Evolutionary conservation across 495 filamentous ascomycete genomes (phyloP), one percentile per base, ranked within the genome.

Genomic region (Talaromyces liani): DNA sequence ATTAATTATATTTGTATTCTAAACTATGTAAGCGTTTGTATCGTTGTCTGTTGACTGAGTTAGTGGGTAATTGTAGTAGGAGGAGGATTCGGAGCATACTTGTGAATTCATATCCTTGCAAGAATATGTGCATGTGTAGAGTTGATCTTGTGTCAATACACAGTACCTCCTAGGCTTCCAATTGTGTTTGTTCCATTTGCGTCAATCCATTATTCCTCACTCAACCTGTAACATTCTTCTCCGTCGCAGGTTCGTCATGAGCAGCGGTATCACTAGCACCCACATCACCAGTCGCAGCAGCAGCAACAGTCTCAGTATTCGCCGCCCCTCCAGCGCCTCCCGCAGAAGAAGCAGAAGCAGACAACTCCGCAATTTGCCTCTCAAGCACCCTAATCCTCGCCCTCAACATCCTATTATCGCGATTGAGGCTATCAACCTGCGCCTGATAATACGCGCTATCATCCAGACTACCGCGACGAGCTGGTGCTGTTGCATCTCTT

Each of bases 331-430:
- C 12, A 7, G 16, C 63, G 9, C 39, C 39, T 25, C 27, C 10
- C 1, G 16, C 64, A 25, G 20, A 22, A 29, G 70, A 57, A 36
- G 72, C 63, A 18, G 62, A 56, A 60, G 69, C 63, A 41, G 58
- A 20, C 45, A 62, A 54, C 3, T 49, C 45, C n/a, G 41, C 41
- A 31, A 62, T 36, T 33, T 68, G 76, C 78, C 69, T 77, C 86
- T 88, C 90, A 14, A 98, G 77, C 70, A 97, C 93, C 39, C 91
- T 84, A 56, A 97, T 91, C 58, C 94, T 84, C 69, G 87, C 82
- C 60, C 87, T 87, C 62, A 98, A 77, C 88, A 98, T 95, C 72
- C 95, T 90, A 69, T 98, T 98, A 78, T 98, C 94, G 51, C 94
- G 81, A 20, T 84, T 82, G 65, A 98, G 77, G 78, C 86, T 93